A percentile compares a stretch with the other conserved stretches of the same genome.
These are phyloP conservation scores for Aspergillus panamensis DNA, from an alignment of 495 filamentous ascomycete species.

Conservation along the genomic window DNA sequence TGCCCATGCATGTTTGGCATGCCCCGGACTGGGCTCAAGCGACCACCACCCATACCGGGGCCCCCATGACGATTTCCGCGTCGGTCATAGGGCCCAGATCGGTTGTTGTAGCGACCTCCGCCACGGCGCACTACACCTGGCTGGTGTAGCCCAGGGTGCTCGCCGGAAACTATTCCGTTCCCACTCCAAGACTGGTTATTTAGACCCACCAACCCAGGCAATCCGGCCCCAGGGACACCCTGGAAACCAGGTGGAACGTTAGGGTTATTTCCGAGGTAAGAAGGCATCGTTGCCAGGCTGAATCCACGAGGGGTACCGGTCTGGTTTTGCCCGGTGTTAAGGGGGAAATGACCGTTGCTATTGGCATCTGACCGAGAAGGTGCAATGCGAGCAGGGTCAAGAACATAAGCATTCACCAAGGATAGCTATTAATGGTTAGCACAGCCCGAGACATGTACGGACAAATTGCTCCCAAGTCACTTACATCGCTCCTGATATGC, in stretches of 20 bases:
- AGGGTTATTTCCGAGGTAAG: conserved; percentile 36
- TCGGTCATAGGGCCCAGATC: conserved; percentile 58
- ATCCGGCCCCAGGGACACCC: conserved; percentile 26
- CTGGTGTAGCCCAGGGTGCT: conserved; percentile 46
- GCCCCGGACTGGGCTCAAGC: conserved; percentile 43
- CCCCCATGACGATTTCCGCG: conserved; percentile 37
- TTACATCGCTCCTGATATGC: conserved; percentile 75
- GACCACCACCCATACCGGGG: conserved; percentile 27
- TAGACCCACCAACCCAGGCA: conserved; percentile 56
- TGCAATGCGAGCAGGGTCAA: conserved; percentile 89
- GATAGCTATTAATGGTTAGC: conserved; percentile 55
- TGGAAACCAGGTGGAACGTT: conserved; percentile 33
- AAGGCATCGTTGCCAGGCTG: conserved; percentile 70
- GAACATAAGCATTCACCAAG: conserved; percentile 87
- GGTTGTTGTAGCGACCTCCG: conserved; percentile 48
- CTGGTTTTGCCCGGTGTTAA: conserved; percentile 63
- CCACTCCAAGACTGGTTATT: conserved; percentile 50
- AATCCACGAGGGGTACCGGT: conserved; percentile 92
- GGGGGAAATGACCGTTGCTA: conserved; percentile 92
- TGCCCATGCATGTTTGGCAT: conserved; percentile 36
- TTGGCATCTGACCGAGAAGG: conserved; percentile 93
- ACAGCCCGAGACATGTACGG: conserved; percentile 12
- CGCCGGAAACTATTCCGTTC: conserved; percentile 34
- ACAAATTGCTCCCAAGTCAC: conserved; percentile 20
- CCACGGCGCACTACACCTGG: conserved; percentile 58